Evolutionary conservation across 345 rosid genomes (phyloP), one percentile per base, ranked within the genome.

Genomic region (Toxicodendron radicans): DNA sequence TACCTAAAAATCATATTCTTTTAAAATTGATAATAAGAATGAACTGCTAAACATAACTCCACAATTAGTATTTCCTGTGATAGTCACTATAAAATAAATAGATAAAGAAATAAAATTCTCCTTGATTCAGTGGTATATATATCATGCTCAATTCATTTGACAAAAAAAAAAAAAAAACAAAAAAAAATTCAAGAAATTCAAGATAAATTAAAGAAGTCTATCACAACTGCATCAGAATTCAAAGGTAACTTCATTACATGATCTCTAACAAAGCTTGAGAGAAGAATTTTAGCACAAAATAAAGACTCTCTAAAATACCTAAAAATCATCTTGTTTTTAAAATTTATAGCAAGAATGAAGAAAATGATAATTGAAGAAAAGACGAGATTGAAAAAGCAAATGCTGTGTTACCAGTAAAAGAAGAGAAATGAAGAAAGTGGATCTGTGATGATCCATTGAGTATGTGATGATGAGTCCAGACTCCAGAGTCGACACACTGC

Each of bases 391-490:
- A 17, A 54, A 54, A 6, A 11, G 18, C 10, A 7, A 54, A 11
- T 4, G 13, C 20, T 30, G n/a, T 20, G 65, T 59, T 71, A 71
- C 74, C 58, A 59, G 6, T 17, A 71, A 46, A 46, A 71, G 30
- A 71, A 71, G 7, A 16, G 27, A 71, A 71, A 62, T 4, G 45
- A 59, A 71, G 33, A 58, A 14, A 18, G 54, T 4, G 59, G 73
- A 54, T 69, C 74, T 58, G 60, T 14, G 57, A 58, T 48, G 45
- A 12, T 71, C 52, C 74, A 71, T 71, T 14, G 9, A 23, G 35
- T 9, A 16, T 66, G 14, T 32, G 27, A 4, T 30, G 59, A 67
- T 51, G 43, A 30, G 73, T 58, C 41, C 64, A 70, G 53, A 64
- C 30, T 17, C 53, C 10, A 27, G 30, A 27, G 30, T 27, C 30